Evolutionary conservation across 371 early-diverging fungal species (phyloP), one percentile per base, ranked within the genome.

Genomic region (Apophysomyces ossiformis): DNA sequence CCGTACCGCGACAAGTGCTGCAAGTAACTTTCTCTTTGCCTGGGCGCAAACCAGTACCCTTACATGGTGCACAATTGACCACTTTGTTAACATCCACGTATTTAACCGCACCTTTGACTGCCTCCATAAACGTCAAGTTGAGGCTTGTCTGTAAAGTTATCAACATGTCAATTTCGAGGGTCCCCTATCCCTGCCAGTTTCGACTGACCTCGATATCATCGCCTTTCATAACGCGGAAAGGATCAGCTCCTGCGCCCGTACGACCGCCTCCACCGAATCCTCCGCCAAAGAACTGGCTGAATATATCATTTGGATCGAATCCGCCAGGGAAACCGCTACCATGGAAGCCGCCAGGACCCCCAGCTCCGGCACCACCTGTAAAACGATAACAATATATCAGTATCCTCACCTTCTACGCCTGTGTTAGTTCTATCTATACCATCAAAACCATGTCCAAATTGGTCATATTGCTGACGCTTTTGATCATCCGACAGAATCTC

Each of bases 401-500:
- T n/a, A 46, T 12, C 37, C 32, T 12, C 8, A 13, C 8, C 32
- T 26, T 26, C 41, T 8, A 41, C n/a, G 1, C 13, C 32, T 8
- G 7, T 1, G 1, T 38, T 12, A 44, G 44, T 18, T 36, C 50
- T 26, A 5, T 45, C 59, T 54, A n/a, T 75, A 74, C 84, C 82
- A 57, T 80, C 81, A 71, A 85, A 79, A 35, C 83, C 73, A 44
- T 90, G 88, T 2, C 98, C 98, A 79, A 91, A 95, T 76, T 92
- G 92, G 79, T 98, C 98, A 66, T 94, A 98, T 37, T 89, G 85
- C 8, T 91, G 87, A 56, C 94, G 87, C 81, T 97, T 98, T 70
- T 87, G 79, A 39, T 93, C 94, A 68, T 98, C 97, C 0, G 94
- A 93, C 15, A 97, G 74, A 64, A 95, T 92, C 81, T 96, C 96